phyloP scores from a whole-genome alignment of 129 eudicot species.

The Saposhnikovia divaricata region DNA sequence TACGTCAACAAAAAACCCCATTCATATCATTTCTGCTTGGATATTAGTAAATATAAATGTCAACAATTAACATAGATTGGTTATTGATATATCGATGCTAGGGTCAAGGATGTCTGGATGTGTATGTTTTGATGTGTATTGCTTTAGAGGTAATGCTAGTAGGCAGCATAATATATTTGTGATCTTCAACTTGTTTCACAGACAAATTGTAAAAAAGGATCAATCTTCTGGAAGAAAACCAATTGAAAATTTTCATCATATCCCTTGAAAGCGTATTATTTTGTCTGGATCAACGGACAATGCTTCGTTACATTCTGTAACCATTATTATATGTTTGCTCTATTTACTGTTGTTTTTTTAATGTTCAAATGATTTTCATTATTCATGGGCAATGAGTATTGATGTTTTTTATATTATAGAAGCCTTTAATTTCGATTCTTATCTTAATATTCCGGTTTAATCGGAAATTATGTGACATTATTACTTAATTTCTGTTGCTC shows the following conservation, averaged over 20 bases:
- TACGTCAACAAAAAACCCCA: neutral
- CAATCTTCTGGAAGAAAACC: neutral
- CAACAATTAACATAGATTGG: neutral
- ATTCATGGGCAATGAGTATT: neutral
- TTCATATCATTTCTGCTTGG: neutral
- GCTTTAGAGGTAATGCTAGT: neutral
- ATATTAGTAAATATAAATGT: neutral
- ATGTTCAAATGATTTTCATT: neutral
- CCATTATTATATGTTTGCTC: neutral
- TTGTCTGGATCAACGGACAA: neutral
- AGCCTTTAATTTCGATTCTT: neutral
- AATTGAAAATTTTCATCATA: neutral
- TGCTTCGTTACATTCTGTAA: neutral
- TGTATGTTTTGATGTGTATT: neutral
- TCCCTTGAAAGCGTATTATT: neutral
- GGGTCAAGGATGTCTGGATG: neutral
- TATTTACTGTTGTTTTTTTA: neutral
- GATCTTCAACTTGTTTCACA: neutral
- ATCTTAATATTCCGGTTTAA: neutral
- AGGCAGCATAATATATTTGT: neutral
- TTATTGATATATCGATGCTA: neutral
- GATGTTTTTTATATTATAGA: neutral
- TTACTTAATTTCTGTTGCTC: slow-evolving; percentile 5
- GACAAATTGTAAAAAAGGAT: neutral
- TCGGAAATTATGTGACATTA: neutral